Percentiles rank a stretch among this genome's conserved stretches.
phyloP scores from a whole-genome alignment of 306 rosid genomes.

The Biancaea sappan region DNA sequence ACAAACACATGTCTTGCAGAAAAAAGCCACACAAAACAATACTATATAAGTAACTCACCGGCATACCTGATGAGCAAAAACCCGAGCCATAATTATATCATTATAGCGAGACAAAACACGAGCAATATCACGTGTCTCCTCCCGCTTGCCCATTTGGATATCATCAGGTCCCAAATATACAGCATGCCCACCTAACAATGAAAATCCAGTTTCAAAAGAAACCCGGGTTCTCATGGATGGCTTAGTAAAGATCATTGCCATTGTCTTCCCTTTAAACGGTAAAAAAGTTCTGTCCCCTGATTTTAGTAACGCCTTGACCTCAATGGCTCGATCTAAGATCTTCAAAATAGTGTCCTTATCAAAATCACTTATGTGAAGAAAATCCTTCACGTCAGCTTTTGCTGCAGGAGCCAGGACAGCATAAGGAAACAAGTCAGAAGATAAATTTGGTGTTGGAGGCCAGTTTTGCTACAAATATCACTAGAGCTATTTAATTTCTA shows the following conservation, averaged over 20 bases:
- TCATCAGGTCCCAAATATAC: constrained; percentile 89
- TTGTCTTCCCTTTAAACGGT: constrained; percentile 88
- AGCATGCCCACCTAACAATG: constrained; percentile 89
- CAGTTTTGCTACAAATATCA: not conserved
- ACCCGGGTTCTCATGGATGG: constrained; percentile 97
- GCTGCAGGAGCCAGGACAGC: constrained; percentile 35
- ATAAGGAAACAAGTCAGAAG: constrained; percentile 4
- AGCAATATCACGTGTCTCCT: constrained; percentile 94
- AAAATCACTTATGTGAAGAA: constrained; percentile 81
- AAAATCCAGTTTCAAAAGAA: constrained; percentile 94
- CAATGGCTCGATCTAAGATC: constrained; percentile 78
- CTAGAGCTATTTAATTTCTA: not conserved
- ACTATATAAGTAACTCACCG: constrained; percentile 50
- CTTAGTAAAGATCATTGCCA: constrained; percentile 96
- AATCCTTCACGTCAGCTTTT: constrained; percentile 66
- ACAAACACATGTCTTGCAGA: not conserved
- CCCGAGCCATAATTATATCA: constrained; percentile 95
- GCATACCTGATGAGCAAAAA: constrained; percentile 95
- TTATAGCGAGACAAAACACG: constrained; percentile 84
- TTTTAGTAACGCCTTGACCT: constrained; percentile 78
- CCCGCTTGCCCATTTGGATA: constrained; percentile 97
- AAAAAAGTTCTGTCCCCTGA: constrained; percentile 84
- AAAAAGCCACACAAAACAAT: constrained; percentile 17
- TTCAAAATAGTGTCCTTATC: constrained; percentile 73
- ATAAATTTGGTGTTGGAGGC: not conserved